Conservation (phyloP, 208 protist species). For the Crithidia brevicula region DNA sequence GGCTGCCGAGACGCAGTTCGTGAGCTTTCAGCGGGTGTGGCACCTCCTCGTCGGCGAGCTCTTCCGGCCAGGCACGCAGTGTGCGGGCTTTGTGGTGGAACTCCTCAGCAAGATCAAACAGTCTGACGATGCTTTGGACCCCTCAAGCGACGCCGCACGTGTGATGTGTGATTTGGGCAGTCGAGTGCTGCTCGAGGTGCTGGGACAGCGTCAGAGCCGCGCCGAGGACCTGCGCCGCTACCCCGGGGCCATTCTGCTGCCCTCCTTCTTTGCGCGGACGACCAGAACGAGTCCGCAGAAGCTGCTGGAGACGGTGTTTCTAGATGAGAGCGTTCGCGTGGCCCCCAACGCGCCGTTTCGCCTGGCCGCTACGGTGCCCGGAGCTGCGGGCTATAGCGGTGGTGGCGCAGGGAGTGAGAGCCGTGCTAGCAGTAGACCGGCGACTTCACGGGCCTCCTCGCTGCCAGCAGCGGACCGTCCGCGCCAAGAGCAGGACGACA, state of each 20-base stretch:
- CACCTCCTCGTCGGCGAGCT: constrained; percentile 84
- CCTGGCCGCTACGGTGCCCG: constrained; percentile 6
- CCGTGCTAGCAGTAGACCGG: constrained; percentile 14
- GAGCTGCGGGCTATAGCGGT: neutral
- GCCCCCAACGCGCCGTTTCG: constrained; percentile 61
- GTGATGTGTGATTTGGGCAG: constrained; percentile 79
- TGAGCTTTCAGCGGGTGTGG: constrained; percentile 80
- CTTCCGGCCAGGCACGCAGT: constrained; percentile 70
- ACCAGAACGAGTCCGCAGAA: constrained; percentile 21
- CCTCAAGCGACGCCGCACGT: constrained; percentile 44
- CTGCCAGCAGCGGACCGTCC: neutral
- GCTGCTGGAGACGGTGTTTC: constrained; percentile 51
- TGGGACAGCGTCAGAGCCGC: constrained; percentile 59
- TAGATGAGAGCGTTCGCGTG: constrained; percentile 48
- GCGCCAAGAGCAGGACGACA: neutral
- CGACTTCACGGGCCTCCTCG: constrained; percentile 25
- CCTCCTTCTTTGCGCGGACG: constrained; percentile 63
- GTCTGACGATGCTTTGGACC: constrained; percentile 66
- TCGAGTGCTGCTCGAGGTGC: constrained; percentile 63
- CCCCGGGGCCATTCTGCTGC: constrained; percentile 65
- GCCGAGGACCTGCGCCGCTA: constrained; percentile 70
- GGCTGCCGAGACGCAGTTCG: constrained; percentile 42
- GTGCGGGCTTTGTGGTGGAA: constrained; percentile 72
- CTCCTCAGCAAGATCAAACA: constrained; percentile 78
- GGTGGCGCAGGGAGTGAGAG: neutral